Evolutionary conservation across 2,329 filamentous ascomycete species (phyloP), one percentile per base, ranked within the genome.

Genomic region (Juglanconis juglandina): DNA sequence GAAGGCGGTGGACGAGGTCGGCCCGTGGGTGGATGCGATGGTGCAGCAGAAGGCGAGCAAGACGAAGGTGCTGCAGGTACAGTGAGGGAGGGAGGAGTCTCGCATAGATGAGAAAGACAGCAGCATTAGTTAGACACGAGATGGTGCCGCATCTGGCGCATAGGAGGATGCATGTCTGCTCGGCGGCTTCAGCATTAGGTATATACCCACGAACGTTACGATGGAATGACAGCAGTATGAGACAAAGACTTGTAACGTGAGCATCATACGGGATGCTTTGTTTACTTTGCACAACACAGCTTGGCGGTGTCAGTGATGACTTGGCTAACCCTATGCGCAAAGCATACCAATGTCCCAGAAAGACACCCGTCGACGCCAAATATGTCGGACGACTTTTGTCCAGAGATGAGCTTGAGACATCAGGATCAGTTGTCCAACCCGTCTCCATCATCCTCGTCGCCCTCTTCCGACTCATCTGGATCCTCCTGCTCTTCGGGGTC

Each of bases 1-100:
- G 9, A 76, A 77, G 65, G 86, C 87, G 2, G 68, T 87, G 39
- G 72, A 74, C 24, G 82, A 87, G 67, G 80, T 79, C 2, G 74
- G 75, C 2, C 72, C 65, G 5, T 87, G 85, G 85, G 81, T 86
- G 1, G 75, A 79, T 59, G 80, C 76, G 1, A 73, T 80, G 63
- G 52, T 79, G 39, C 74, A 73, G 68, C 81, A 83, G 70, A 86
- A 83, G 71, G 76, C 76, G 61, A 70, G 71, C 54, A 77, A 76
- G 66, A 79, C 74, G 17, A 82, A 80, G 73, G 72, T 84, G 1
- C 59, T 76, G 49, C 75, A 76, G 56, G 79, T 82, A 39, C 80
- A 84, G 68, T 83, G 62, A 70, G 39, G 7, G 13, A 11, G 24
- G 11, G 46, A 30, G 17, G 41, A 2, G 41, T 44, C 9, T 44